Evolutionary conservation across 2,329 filamentous ascomycete species (phyloP), one percentile per base, ranked within the genome.

Genomic region (Geosmithia putterillii): DNA sequence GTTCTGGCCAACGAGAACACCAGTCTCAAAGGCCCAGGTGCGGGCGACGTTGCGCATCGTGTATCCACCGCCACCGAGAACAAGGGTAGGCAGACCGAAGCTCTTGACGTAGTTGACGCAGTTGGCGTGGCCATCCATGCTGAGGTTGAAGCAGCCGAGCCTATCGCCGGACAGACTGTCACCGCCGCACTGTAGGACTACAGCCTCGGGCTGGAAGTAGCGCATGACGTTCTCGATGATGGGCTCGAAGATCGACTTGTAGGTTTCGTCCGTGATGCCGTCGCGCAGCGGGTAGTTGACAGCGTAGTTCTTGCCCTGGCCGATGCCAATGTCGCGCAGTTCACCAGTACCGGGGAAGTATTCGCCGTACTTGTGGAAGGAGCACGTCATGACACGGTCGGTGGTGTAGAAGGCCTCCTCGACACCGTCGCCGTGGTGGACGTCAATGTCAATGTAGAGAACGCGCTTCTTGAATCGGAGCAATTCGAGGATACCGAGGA

Each of bases 11-110:
- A 95, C 86, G 8, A 96, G 73, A 46, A 88, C 75, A 50, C 90
- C 90, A 1, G 92, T 98, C 65, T 98, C 92, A 59, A 90, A 94
- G 7, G 89, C 89, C 92, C 92, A 98, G 5, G 90, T 92, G 41
- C 92, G 84, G 17, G 92, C 90, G 10, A 98, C 92, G 51, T 98
- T 98, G 49, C 92, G 83, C 63, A 94, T 94, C 1, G 92, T 98
- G 65, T 98, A 98, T 40, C 92, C 92, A 49, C 92, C 92, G 15
- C 92, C 92, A 25, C 92, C 92, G 17, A 98, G 79, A 18, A 98
- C 83, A n/a, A 98, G 74, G 2, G 94, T 81, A 0, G 92, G 92
- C 9, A 92, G 71, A 23, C 79, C 75, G 59, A 90, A 89, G 48
- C 76, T 81, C 64, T 95, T 95, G 51, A 94, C 86, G 53, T 83